Evolutionary conservation across 306 rosid species (phyloP).

Genomic region (Ammopiptanthus mongolicus): DNA sequence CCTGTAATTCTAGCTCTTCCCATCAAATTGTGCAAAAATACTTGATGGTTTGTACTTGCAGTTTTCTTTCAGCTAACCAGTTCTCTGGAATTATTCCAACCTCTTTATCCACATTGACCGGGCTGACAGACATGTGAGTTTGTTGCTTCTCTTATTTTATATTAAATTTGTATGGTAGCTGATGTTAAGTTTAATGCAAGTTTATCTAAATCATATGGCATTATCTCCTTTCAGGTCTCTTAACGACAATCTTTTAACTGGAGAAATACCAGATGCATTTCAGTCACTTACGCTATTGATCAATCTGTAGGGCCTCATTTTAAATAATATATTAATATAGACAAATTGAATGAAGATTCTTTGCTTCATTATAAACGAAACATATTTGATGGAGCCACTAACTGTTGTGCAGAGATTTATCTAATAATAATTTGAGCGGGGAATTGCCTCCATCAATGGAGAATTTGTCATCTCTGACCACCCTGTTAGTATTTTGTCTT

Average conservation of each 20-base stretch:
- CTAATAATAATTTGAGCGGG: slow-evolving; percentile 84
- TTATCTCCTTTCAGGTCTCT: slow-evolving; percentile 80
- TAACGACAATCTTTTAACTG: slow-evolving; percentile 61
- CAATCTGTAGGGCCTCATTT: slow-evolving; percentile 71
- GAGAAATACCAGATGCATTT: slow-evolving; percentile 86
- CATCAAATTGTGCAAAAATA: slow-evolving; percentile 22
- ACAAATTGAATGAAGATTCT: slow-evolving; percentile 6
- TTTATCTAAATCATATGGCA: slow-evolving; percentile 15
- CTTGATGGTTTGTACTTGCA: slow-evolving; percentile 49
- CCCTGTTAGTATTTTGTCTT: slow-evolving; percentile 75
- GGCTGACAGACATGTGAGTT: slow-evolving; percentile 71
- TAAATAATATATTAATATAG: background rate
- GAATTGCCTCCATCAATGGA: slow-evolving; percentile 70
- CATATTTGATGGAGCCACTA: slow-evolving; percentile 22
- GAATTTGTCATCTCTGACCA: slow-evolving; percentile 55
- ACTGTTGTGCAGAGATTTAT: slow-evolving; percentile 66
- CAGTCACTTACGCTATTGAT: slow-evolving; percentile 55
- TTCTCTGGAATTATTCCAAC: slow-evolving; percentile 81
- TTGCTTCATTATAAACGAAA: slow-evolving; percentile 8
- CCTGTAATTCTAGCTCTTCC: slow-evolving; percentile 15
- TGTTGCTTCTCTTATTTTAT: slow-evolving; percentile 17
- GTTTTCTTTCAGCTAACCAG: slow-evolving; percentile 92
- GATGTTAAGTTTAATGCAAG: background rate
- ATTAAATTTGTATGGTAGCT: background rate
- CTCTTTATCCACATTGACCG: slow-evolving; percentile 61